These are phyloP conservation scores for Cyberlindnera xishuangbannaensis DNA, from an alignment of 805 yeast genomes.

Conservation along the genomic window DNA sequence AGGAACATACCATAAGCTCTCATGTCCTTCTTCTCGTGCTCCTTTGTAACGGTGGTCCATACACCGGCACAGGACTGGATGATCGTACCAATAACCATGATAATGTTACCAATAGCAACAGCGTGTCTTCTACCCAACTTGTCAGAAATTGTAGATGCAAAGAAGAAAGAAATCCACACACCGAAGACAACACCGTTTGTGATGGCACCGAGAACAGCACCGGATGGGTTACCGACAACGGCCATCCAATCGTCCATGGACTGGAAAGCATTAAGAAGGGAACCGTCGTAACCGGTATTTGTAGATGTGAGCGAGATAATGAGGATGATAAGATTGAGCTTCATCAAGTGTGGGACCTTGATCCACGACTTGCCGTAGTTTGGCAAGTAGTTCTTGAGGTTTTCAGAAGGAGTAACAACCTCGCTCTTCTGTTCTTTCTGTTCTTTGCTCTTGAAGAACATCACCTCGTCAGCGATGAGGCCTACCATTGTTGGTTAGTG, in stretches of 20 bases:
- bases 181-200: constrained; percentile 40
- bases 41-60: constrained; percentile 10
- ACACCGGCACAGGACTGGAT: constrained; percentile 27
- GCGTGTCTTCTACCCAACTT: constrained; percentile 36
- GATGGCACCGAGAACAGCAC: constrained; percentile 36
- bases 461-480: constrained; percentile 20
- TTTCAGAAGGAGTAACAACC: constrained; percentile 7
- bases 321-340: constrained; percentile 33
- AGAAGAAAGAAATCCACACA: constrained; percentile 26
- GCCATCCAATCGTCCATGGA: constrained; percentile 36
- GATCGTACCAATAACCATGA: constrained; percentile 23
- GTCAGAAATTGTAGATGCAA: constrained; percentile 31
- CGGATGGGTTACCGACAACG: constrained; percentile 34
- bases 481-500: constrained; percentile 14
- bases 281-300: constrained; percentile 44
- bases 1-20: constrained; percentile 23
- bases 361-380: constrained; percentile 28
- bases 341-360: constrained; percentile 32
- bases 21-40: constrained; percentile 2
- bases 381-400: constrained; percentile 22
- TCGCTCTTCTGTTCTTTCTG: constrained; percentile 1
- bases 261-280: constrained; percentile 47
- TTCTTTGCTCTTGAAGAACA: constrained; percentile 11
- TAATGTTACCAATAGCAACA: constrained; percentile 19
- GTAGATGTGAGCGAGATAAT: constrained; percentile 41